These are phyloP conservation scores for Geranium rotundifolium DNA, from an alignment of 345 rosid genomes.

Conservation along the genomic window DNA sequence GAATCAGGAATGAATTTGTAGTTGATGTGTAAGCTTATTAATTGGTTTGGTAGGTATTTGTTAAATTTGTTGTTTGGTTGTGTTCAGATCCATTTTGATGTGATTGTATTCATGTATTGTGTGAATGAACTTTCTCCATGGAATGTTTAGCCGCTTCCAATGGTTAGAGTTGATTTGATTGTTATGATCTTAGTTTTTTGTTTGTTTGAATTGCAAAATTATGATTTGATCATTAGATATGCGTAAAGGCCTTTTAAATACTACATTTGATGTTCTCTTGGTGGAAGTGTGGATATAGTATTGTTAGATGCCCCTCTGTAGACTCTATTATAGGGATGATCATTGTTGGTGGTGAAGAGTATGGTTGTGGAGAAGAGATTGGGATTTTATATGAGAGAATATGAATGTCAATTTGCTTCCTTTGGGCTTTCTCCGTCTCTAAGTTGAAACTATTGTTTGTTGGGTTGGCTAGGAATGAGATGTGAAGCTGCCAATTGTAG, in stretches of 20 bases:
- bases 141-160: neutral
- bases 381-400: too few species aligned
- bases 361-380: neutral
- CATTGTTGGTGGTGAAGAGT: neutral
- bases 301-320: neutral
- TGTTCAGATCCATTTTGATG: neutral
- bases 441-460: neutral
- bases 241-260: neutral
- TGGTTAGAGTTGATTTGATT: neutral
- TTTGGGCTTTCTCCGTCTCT: neutral
- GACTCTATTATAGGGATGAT: neutral
- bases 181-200: neutral
- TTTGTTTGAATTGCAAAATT: too few species aligned
- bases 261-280: neutral
- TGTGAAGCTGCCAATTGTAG: neutral
- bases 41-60: neutral
- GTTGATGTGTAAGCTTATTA: neutral
- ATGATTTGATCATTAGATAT: neutral
- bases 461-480: neutral
- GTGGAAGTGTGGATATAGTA: neutral
- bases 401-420: neutral
- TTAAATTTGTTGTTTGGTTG: neutral
- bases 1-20: neutral
- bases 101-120: neutral
- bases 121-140: neutral